phyloP scores from a whole-genome alignment of 2,329 filamentous ascomycete species.

The Graphiopsis chlorocephala region DNA sequence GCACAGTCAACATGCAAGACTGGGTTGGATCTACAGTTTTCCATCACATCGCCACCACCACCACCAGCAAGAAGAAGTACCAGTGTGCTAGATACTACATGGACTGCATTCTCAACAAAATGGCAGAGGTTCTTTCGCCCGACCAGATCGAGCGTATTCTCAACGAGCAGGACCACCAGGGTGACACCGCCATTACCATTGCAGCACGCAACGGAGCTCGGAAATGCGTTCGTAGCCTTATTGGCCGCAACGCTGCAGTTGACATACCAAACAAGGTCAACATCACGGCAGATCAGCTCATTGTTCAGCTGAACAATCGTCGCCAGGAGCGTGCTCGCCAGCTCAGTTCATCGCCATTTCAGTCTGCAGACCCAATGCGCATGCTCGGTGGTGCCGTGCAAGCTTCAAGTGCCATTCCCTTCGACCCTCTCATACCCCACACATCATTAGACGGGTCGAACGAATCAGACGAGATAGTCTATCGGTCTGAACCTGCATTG shows the following conservation, averaged over 20 bases:
- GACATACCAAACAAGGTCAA: conserved; percentile 80
- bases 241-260: conserved; percentile 74
- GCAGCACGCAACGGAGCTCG: conserved; percentile 85
- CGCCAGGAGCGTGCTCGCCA: conserved; percentile 63
- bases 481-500: conserved; percentile 48
- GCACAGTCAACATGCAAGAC: conserved; percentile 77
- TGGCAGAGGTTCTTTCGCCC: conserved; percentile 73
- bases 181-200: conserved; percentile 86
- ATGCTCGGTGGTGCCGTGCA: conserved; percentile 28
- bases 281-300: conserved; percentile 79
- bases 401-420: conserved; percentile 22
- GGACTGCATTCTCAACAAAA: conserved; percentile 82
- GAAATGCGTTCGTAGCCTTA: conserved; percentile 65
- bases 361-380: conserved; percentile 20
- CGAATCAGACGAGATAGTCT: conserved; percentile 32
- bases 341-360: conserved; percentile 67
- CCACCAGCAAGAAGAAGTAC: conserved; percentile 80
- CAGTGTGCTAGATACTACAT: conserved; percentile 90
- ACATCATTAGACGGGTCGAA: conserved; percentile 24
- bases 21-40: conserved; percentile 83
- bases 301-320: conserved; percentile 67
- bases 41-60: conserved; percentile 89
- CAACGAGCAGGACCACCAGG: conserved; percentile 78
- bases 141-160: conserved; percentile 75
- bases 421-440: conserved; percentile 28